These are phyloP conservation scores for Halenospora varia DNA, from an alignment of 495 filamentous ascomycete genomes.

Conservation along the genomic window DNA sequence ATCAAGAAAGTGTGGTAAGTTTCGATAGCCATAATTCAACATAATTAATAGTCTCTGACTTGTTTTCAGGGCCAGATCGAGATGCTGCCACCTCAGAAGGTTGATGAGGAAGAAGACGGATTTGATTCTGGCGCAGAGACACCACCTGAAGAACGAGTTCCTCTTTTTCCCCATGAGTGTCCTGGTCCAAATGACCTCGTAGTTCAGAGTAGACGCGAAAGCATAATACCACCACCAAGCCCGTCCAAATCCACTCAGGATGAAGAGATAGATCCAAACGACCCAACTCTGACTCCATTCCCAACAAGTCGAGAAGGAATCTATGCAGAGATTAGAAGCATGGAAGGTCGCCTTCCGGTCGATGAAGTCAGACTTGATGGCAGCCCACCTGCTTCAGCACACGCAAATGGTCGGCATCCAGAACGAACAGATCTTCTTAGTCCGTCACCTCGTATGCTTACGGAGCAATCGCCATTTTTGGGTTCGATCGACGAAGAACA, in stretches of 20 bases:
- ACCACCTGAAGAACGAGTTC: slow-evolving; percentile 27
- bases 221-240: neutral
- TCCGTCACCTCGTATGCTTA: neutral
- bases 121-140: slow-evolving; percentile 2
- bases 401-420: slow-evolving; percentile 12
- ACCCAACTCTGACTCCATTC: slow-evolving; percentile 48
- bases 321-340: slow-evolving; percentile 38
- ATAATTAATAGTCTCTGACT: neutral
- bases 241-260: slow-evolving; percentile 16
- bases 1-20: slow-evolving; percentile 18
- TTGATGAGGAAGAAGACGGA: slow-evolving; percentile 1
- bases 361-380: slow-evolving; percentile 39
- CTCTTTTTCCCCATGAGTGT: slow-evolving; percentile 45
- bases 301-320: slow-evolving; percentile 45
- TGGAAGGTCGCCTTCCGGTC: slow-evolving; percentile 40
- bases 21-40: neutral
- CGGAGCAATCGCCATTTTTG: slow-evolving; percentile 13
- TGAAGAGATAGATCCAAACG: slow-evolving; percentile 38
- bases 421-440: neutral
- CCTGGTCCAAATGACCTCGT: slow-evolving; percentile 25
- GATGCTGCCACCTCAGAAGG: neutral
- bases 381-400: slow-evolving; percentile 31
- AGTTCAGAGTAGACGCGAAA: slow-evolving; percentile 4
- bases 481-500: slow-evolving; percentile 19
- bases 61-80: neutral